Base-by-base conservation (phyloP, 2,329 filamentous ascomycete species). In the Diaporthe caulivora region DNA sequence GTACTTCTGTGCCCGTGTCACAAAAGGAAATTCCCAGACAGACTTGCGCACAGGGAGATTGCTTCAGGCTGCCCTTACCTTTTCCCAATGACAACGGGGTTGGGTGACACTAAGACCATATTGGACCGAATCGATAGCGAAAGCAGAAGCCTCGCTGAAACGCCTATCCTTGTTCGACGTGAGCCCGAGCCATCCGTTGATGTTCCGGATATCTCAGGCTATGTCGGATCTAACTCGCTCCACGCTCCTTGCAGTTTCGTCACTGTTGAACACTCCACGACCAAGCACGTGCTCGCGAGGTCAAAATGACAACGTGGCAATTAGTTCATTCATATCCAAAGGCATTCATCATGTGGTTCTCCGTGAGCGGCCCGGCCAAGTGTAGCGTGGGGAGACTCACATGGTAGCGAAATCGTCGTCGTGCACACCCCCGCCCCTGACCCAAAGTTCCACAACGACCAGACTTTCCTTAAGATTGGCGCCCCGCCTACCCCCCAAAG, bases 351-450 rank as follows among this genome's bases (percentile, higher is more conserved):
- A 3, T 51, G 10, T 34, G 31, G 47, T 51, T n/a, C 1, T 40
- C 44, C 31, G 62, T 65, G 44, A 51, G 62, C 62, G 47, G n/a
- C 62, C 47, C 44, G 44, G 29, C 21, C 11, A 34, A 51, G 44
- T 49, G n/a, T 51, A 37, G 62, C 31, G 21, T 49, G 62, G 7
- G 13, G 15, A 65, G 29, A 17, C 44, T 51, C 31, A 44, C 62
- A 65, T 37, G 62, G 62, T 65, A 65, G 44, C 62, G 62, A 65
- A 51, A 65, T 65, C 62, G 44, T 65, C 62, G 29, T 49, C 26
- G 21, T 37, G 31, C 29, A 26, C 4, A 34, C 13, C 58, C 58
- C 58, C 58, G 58, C 58, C 62, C 62, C 44, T 65, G 62, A 51
- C 51, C 62, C 62, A 51, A 51, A 65, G 62, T 65, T 65, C 62